These are phyloP conservation scores for Haematococcus lacustris DNA, from an alignment of 139 green algal species.

Conservation along the genomic window DNA sequence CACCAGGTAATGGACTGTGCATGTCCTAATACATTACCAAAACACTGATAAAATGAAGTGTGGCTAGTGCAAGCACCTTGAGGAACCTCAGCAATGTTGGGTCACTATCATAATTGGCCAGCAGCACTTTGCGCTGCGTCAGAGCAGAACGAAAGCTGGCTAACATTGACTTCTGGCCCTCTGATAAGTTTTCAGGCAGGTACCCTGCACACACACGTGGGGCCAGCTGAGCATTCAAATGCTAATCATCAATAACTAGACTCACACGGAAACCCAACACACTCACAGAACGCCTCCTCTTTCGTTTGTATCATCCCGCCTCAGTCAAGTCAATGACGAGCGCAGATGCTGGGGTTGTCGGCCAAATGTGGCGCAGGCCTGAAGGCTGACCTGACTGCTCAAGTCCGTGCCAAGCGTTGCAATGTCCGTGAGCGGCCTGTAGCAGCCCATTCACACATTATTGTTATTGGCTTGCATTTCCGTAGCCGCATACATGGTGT, in stretches of 20 bases:
- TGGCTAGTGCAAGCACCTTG: slow-evolving; percentile 7
- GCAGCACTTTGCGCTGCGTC: neutral
- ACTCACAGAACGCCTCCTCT: slow-evolving; percentile 2
- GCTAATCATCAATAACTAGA: neutral
- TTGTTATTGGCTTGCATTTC: too few relatives aligned
- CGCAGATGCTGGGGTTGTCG: too few relatives aligned
- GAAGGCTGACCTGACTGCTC: too few relatives aligned
- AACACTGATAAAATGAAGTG: too few relatives aligned
- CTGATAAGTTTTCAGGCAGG: slow-evolving; percentile 3
- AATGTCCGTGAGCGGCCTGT: too few relatives aligned
- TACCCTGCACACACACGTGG: neutral
- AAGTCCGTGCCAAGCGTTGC: too few relatives aligned
- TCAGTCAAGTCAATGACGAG: too few relatives aligned
- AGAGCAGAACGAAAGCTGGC: neutral
- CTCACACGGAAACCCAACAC: neutral
- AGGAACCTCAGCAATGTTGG: slow-evolving; percentile 5
- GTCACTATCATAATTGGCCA: slow-evolving; percentile 3
- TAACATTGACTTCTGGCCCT: neutral
- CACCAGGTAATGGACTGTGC: neutral
- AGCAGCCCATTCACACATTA: too few relatives aligned
- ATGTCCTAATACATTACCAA: too few relatives aligned
- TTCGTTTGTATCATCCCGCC: neutral
- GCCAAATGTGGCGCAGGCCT: too few relatives aligned
- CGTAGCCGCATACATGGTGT: too few relatives aligned
- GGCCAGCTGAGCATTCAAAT: too few relatives aligned